Percentiles rank a stretch among this genome's conserved stretches.
Evolutionary conservation across 768 basidiomycete species (phyloP).

Genomic region (Chalciporus chontae): DNA sequence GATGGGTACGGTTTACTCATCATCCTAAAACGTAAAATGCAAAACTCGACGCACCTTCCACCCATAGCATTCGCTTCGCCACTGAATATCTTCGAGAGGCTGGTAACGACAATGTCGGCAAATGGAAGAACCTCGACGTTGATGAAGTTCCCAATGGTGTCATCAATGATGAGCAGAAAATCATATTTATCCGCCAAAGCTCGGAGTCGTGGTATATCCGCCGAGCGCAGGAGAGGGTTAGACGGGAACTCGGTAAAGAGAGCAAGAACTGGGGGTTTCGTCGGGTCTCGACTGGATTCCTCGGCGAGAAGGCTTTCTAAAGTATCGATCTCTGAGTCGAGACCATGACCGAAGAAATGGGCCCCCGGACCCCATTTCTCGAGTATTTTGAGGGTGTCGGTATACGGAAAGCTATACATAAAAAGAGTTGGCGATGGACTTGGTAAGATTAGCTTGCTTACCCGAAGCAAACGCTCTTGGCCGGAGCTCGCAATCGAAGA

Average conservation of each 20-base stretch:
- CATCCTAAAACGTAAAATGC: not conserved
- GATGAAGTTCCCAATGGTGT: slow-evolving; percentile 91
- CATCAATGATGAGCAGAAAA: slow-evolving; percentile 88
- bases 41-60: slow-evolving; percentile 65
- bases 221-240: slow-evolving; percentile 87
- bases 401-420: slow-evolving; percentile 79
- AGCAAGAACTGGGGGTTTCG: slow-evolving; percentile 63
- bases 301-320: slow-evolving; percentile 61
- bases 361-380: slow-evolving; percentile 97
- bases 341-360: slow-evolving; percentile 81
- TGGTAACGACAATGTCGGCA: slow-evolving; percentile 88
- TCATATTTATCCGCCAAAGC: slow-evolving; percentile 82
- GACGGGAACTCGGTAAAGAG: slow-evolving; percentile 95
- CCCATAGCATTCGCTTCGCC: slow-evolving; percentile 97
- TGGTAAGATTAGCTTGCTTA: slow-evolving; percentile 34
- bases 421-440: not conserved
- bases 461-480: slow-evolving; percentile 95
- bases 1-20: not conserved
- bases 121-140: slow-evolving; percentile 88
- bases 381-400: slow-evolving; percentile 89
- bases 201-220: slow-evolving; percentile 72
- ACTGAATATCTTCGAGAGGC: slow-evolving; percentile 92
- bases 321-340: slow-evolving; percentile 69
- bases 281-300: slow-evolving; percentile 35
- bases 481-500: slow-evolving; percentile 44